These are phyloP conservation scores for Carex sylvatica DNA, from an alignment of 202 grass and related monocot species.

Conservation along the genomic window DNA sequence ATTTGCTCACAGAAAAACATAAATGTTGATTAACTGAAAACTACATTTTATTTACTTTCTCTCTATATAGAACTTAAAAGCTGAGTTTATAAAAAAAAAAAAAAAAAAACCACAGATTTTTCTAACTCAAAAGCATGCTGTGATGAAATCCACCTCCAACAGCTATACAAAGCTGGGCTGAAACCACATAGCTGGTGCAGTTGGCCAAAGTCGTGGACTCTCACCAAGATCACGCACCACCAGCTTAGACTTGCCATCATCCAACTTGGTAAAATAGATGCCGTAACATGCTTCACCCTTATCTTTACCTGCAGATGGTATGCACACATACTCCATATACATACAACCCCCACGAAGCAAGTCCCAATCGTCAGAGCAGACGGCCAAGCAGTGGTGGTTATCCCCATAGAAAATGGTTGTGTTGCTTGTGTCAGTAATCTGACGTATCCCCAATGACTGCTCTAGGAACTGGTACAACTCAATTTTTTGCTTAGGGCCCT, in stretches of 20 bases:
- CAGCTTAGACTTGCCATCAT: background rate
- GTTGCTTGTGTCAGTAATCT: background rate
- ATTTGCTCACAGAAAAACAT: background rate
- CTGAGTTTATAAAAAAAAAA: background rate
- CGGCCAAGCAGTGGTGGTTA: background rate
- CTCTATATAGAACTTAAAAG: background rate
- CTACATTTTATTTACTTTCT: background rate
- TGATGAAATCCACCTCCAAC: background rate
- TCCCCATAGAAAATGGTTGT: background rate
- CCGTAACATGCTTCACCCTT: background rate
- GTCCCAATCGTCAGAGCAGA: background rate
- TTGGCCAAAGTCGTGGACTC: background rate
- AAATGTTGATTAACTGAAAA: background rate
- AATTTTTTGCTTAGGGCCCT: background rate
- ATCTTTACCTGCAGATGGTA: background rate
- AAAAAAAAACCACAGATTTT: background rate
- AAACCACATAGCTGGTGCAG: slow-evolving; percentile 6
- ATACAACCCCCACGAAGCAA: background rate
- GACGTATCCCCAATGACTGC: background rate
- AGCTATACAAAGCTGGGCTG: slow-evolving; percentile 14
- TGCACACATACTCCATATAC: background rate
- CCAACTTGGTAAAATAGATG: slow-evolving; percentile 4
- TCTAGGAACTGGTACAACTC: slow-evolving; percentile 5
- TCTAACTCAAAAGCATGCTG: background rate
- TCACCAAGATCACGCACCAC: background rate